Percentiles rank a stretch among this genome's conserved stretches.
Evolutionary conservation across 73 alveolate species (phyloP).

Genomic region (Effrenium voratum): DNA sequence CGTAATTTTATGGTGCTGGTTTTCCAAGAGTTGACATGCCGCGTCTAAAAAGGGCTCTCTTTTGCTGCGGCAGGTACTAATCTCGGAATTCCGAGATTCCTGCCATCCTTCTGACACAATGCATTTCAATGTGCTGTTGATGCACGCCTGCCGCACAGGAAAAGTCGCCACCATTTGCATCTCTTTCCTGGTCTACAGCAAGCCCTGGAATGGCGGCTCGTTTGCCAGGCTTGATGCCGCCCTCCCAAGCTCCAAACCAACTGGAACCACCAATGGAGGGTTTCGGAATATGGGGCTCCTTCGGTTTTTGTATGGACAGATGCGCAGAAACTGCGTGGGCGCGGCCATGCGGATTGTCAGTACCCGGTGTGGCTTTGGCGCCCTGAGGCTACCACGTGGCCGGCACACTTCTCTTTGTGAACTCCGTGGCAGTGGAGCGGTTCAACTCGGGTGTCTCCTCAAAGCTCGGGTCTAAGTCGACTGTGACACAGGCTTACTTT

Average conservation of each 20-base stretch:
- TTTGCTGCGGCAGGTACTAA: not conserved
- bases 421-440: constrained; percentile 80
- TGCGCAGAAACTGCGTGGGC: too few species aligned
- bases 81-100: not conserved
- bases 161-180: constrained; percentile 79
- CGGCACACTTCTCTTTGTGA: constrained; percentile 52
- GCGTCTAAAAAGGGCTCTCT: too few species aligned
- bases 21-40: too few species aligned
- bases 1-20: too few species aligned
- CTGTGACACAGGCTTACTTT: too few species aligned
- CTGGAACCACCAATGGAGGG: too few species aligned
- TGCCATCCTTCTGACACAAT: not conserved
- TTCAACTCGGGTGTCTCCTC: constrained; percentile 59
- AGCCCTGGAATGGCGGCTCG: constrained; percentile 70
- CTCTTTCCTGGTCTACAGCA: constrained; percentile 74
- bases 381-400: constrained; percentile 87
- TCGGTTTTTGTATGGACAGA: too few species aligned
- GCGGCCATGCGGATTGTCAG: too few species aligned
- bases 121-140: too few species aligned
- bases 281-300: too few species aligned
- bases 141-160: constrained; percentile 6
- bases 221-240: too few species aligned
- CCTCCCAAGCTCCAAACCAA: too few species aligned
- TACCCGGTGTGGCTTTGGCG: not conserved
- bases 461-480: constrained; percentile 6